A percentile compares a stretch with the other conserved stretches of the same genome.
Conservation (phyloP, 1,284 basidiomycete species). For the Boletus sp. region DNA sequence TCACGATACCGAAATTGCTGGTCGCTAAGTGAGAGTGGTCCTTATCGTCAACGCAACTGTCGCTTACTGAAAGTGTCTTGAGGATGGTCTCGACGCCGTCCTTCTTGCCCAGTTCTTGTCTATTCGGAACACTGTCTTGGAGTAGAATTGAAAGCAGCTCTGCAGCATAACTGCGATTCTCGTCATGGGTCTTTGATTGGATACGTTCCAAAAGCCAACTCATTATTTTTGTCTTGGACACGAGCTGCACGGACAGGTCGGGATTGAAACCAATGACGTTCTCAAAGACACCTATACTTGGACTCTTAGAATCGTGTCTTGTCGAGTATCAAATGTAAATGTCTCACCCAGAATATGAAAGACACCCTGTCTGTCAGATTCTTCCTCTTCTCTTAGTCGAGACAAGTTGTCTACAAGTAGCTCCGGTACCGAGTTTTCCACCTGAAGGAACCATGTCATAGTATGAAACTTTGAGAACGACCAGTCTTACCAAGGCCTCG, state of each 20-base stretch:
- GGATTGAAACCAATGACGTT: conserved; percentile 90
- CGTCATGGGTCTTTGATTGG: conserved; percentile 72
- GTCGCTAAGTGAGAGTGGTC: conserved; percentile 22
- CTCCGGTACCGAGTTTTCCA: conserved; percentile 84
- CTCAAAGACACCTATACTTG: conserved; percentile 83
- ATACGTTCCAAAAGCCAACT: conserved; percentile 85
- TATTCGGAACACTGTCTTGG: conserved; percentile 71
- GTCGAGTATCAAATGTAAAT: not conserved
- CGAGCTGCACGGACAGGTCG: conserved; percentile 68
- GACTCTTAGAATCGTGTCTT: conserved; percentile 6
- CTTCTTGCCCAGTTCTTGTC: conserved; percentile 62
- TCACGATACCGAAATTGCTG: conserved; percentile 87
- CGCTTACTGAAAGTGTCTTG: conserved; percentile 79
- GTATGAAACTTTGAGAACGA: not conserved
- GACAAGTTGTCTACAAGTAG: conserved; percentile 88
- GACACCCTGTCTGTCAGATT: conserved; percentile 87
- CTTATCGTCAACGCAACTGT: conserved; percentile 9
- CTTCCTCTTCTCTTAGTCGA: conserved; percentile 83
- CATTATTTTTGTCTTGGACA: conserved; percentile 75
- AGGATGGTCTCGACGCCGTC: conserved; percentile 84
- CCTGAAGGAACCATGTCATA: conserved; percentile 45
- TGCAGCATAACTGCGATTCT: conserved; percentile 86
- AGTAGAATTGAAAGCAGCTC: conserved; percentile 90
- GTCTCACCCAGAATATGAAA: conserved; percentile 84
- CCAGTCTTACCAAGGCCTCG: conserved; percentile 66